Evolutionary conservation across 495 filamentous ascomycete species (phyloP).

Genomic region (Amphirosellinia nigrospora): DNA sequence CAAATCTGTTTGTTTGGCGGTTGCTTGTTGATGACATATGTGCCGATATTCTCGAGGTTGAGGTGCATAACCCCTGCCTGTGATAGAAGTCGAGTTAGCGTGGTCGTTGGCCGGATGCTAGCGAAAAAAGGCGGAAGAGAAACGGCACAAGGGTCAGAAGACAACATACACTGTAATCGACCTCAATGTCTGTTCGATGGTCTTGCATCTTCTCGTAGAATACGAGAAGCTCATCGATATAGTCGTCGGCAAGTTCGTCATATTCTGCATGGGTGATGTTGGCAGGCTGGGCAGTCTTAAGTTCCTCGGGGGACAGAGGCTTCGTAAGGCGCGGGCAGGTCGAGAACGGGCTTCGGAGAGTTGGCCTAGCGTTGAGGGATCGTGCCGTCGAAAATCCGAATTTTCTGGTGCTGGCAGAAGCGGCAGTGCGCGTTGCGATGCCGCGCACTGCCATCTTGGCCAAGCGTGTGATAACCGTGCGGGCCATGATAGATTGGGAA

Average conservation of each 20-base stretch:
- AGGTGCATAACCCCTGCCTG: conserved; percentile 87
- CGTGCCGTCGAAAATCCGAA: conserved; percentile 21
- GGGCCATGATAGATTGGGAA: conserved; percentile 39
- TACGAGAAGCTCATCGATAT: conserved; percentile 64
- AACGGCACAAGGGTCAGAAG: conserved; percentile 44
- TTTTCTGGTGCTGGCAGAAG: conserved; percentile 7
- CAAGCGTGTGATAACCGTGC: conserved; percentile 34
- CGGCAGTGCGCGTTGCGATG: conserved; percentile 23
- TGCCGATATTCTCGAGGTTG: conserved; percentile 65
- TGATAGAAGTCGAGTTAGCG: conserved; percentile 23
- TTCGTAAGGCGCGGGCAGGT: conserved; percentile 33
- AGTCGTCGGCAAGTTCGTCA: conserved; percentile 55
- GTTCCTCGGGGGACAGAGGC: conserved; percentile 28
- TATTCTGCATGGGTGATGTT: conserved; percentile 50
- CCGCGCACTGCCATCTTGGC: conserved; percentile 32
- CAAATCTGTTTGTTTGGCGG: conserved; percentile 97
- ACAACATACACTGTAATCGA: conserved; percentile 62
- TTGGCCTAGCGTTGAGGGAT: conserved; percentile 16
- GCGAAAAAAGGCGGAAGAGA: not conserved
- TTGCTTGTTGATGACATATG: conserved; percentile 96
- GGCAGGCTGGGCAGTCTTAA: conserved; percentile 34
- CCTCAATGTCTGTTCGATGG: conserved; percentile 67
- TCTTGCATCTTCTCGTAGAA: conserved; percentile 71
- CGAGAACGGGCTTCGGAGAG: conserved; percentile 23
- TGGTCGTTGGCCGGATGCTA: not conserved